Evolutionary conservation across 345 rosid species (phyloP).

Genomic region (Noccaea bulbosa): DNA sequence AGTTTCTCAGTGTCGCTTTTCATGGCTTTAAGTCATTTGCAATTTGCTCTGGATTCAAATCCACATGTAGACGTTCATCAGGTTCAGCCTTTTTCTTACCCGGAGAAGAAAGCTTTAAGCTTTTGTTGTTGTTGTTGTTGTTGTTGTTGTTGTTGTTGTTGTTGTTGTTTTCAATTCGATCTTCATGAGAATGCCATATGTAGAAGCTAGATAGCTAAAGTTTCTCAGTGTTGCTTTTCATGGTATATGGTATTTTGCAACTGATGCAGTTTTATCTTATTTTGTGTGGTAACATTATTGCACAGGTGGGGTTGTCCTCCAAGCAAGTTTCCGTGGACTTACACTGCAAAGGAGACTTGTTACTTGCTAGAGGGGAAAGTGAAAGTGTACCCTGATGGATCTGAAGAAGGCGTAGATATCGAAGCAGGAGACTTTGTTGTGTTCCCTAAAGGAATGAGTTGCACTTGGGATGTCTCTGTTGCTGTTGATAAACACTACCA

Average conservation of each 20-base stretch:
- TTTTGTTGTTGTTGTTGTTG: neutral
- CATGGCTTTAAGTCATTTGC: neutral
- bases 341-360: slow-evolving; percentile 72
- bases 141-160: neutral
- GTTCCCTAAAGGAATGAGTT: slow-evolving; percentile 91
- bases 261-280: neutral
- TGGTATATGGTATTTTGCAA: neutral
- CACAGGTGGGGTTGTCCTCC: slow-evolving; percentile 95
- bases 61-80: too few relatives aligned
- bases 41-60: neutral
- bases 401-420: slow-evolving; percentile 67
- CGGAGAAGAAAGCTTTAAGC: slow-evolving; percentile 6
- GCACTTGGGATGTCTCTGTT: slow-evolving; percentile 91
- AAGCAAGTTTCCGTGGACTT: slow-evolving; percentile 93
- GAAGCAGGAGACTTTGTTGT: slow-evolving; percentile 81
- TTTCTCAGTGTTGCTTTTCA: neutral
- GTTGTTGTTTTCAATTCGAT: neutral
- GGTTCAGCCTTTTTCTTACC: neutral
- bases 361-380: slow-evolving; percentile 76
- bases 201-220: neutral
- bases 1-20: neutral
- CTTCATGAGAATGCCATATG: neutral
- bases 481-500: slow-evolving; percentile 90
- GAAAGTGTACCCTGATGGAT: slow-evolving; percentile 78
- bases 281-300: slow-evolving; percentile 1